Conservation (phyloP, 2,329 filamentous ascomycete species). For the Rutstroemia sp. region DNA sequence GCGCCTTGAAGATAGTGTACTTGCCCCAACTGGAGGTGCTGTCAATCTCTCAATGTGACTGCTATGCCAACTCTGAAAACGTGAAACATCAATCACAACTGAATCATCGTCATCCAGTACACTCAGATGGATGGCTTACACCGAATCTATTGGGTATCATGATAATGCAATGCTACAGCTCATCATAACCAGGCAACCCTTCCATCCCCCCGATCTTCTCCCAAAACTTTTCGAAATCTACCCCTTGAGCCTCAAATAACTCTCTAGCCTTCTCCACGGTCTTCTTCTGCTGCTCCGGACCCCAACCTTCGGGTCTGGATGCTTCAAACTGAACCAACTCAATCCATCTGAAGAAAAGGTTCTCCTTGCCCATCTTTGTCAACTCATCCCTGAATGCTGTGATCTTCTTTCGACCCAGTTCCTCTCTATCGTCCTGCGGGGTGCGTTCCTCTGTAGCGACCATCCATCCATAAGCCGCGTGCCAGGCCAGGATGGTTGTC, state of each 20-base stretch:
- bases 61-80: neutral
- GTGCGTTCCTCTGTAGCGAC: constrained; percentile 54
- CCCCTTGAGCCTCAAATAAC: constrained; percentile 64
- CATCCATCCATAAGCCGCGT: constrained; percentile 63
- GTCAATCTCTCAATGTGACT: neutral
- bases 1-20: too few species aligned
- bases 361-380: constrained; percentile 71
- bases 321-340: constrained; percentile 88
- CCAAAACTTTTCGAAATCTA: constrained; percentile 82
- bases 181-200: constrained; percentile 44
- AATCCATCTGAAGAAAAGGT: constrained; percentile 86
- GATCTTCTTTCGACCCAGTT: constrained; percentile 64
- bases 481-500: constrained; percentile 61
- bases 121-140: too few species aligned
- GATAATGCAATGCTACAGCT: neutral
- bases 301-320: constrained; percentile 70
- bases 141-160: constrained; percentile 4
- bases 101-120: neutral
- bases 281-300: constrained; percentile 60
- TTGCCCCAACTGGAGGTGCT: too few species aligned
- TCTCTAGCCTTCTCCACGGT: constrained; percentile 68
- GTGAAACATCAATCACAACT: neutral
- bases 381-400: constrained; percentile 74
- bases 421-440: constrained; percentile 43
- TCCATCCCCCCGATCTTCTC: constrained; percentile 58